These are phyloP conservation scores for Aspergillus ustus DNA, from an alignment of 2,329 filamentous ascomycete species.

Conservation along the genomic window DNA sequence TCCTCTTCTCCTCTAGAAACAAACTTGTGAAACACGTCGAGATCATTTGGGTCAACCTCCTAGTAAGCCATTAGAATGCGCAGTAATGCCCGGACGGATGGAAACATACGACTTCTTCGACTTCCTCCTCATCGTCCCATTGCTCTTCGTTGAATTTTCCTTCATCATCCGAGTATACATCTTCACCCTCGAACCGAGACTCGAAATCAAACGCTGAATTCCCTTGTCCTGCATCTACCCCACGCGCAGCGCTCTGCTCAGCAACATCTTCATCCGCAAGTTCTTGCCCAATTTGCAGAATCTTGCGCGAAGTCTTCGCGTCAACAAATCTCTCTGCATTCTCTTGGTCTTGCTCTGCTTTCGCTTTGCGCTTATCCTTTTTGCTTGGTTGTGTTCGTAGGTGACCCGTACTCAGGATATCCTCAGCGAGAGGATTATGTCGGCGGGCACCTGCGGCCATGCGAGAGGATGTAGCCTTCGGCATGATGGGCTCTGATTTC, in stretches of 20 bases:
- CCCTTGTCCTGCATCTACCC: constrained; percentile 48
- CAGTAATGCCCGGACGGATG: neutral
- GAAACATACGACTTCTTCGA: constrained; percentile 49
- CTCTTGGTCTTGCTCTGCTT: constrained; percentile 58
- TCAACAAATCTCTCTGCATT: constrained; percentile 77
- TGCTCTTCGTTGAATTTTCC: constrained; percentile 65
- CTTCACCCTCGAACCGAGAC: constrained; percentile 67
- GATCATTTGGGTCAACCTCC: constrained; percentile 85
- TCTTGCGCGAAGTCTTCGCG: constrained; percentile 84
- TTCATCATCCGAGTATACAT: constrained; percentile 51
- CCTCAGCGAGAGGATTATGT: constrained; percentile 90
- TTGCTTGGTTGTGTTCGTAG: constrained; percentile 74
- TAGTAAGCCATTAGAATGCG: constrained; percentile 35
- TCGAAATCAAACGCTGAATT: constrained; percentile 80
- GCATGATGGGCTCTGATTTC: constrained; percentile 61
- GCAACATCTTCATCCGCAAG: constrained; percentile 79
- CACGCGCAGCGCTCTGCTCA: constrained; percentile 45
- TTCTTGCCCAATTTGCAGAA: constrained; percentile 86
- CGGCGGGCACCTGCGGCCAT: constrained; percentile 64
- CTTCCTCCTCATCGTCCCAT: constrained; percentile 79
- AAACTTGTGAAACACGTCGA: constrained; percentile 90
- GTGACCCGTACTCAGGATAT: constrained; percentile 72
- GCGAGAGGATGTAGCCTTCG: constrained; percentile 71
- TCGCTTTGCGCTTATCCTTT: constrained; percentile 69
- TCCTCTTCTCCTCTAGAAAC: constrained; percentile 75